phyloP scores from a whole-genome alignment of 176 grass and related monocot genomes.

The Carex pumila region DNA sequence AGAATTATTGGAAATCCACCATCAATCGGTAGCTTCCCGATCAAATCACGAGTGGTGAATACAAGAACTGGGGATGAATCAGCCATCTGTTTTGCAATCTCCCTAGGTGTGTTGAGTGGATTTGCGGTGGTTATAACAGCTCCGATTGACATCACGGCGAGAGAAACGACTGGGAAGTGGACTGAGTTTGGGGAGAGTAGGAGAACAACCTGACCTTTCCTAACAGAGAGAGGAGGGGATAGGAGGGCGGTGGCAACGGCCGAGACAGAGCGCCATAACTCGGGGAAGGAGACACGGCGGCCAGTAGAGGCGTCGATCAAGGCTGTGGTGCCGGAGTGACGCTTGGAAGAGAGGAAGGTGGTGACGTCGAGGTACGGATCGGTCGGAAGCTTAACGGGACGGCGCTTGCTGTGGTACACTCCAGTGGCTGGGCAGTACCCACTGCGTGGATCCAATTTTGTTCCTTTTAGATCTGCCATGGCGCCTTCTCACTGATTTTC shows the following conservation, averaged over 20 bases:
- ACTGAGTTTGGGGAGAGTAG: slow-evolving; percentile 84
- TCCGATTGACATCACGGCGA: slow-evolving; percentile 77
- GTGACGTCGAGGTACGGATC: slow-evolving; percentile 52
- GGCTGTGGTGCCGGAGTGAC: slow-evolving; percentile 67
- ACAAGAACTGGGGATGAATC: slow-evolving; percentile 67
- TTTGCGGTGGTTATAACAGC: slow-evolving; percentile 82
- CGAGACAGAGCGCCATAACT: slow-evolving; percentile 59
- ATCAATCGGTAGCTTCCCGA: slow-evolving; percentile 47
- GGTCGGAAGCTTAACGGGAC: slow-evolving; percentile 34
- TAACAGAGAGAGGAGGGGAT: slow-evolving; percentile 51
- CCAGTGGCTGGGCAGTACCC: slow-evolving; percentile 54
- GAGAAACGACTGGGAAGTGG: slow-evolving; percentile 79
- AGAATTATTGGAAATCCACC: slow-evolving; percentile 45
- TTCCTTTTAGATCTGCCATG: slow-evolving; percentile 24
- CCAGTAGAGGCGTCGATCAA: slow-evolving; percentile 62
- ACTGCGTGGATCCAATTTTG: slow-evolving; percentile 42
- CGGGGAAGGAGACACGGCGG: slow-evolving; percentile 46
- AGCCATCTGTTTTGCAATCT: slow-evolving; percentile 81
- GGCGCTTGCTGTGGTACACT: slow-evolving; percentile 63
- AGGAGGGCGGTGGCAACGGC: slow-evolving; percentile 60
- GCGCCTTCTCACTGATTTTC: neutral
- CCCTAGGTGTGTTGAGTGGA: slow-evolving; percentile 66
- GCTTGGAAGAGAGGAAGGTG: slow-evolving; percentile 66
- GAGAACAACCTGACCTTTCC: slow-evolving; percentile 66
- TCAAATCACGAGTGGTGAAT: slow-evolving; percentile 66